Evolutionary conservation across 2,329 filamentous ascomycete species (phyloP), one percentile per base, ranked within the genome.

Genomic region (Verticillium klebahnii): DNA sequence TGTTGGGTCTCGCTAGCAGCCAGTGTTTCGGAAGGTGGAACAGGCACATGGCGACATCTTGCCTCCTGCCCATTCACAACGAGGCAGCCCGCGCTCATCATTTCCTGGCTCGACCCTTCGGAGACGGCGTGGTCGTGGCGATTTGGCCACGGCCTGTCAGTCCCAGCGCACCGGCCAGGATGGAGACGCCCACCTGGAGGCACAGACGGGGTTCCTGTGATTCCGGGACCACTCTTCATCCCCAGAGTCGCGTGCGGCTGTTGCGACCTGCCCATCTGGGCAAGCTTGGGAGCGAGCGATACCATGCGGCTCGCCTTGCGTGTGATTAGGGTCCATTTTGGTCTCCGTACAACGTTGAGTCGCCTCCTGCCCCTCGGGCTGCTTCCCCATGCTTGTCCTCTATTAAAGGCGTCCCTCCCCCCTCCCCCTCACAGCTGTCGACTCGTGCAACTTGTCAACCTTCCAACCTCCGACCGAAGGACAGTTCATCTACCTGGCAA

Each of bases 361-460:
- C 45, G 45, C n/a, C 45, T 52, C 45, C 45, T 14, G 19, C 23
- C 23, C n/a, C n/a, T 19, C 45, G 8, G n/a, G 19, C n/a, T 12
- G 19, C n/a, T 25, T 52, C 45, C 45, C 45, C 45, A 40, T n/a
- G 19, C 45, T 52, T 9, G 45, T 52, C 45, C 45, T 52, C 45
- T 52, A 52, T 52, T 52, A 36, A 36, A 8, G 19, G 1, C 25
- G 23, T 56, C 29, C 19, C 23, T 17, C 39, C 25, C 25, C 19
- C 39, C 19, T 25, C 34, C 11, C 34, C 58, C 52, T 52, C 45
- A 54, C 34, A 36, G 57, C 60, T 32, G 40, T 57, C 11, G 39
- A 59, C 31, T 60, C 36, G 61, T 61, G 63, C 63, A 64, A 60
- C 61, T 60, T 37, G 32, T 59, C 39, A 56, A 61, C 23, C 56